phyloP scores from a whole-genome alignment of 805 yeast genomes.

The Cyberlindnera xylosilytica region DNA sequence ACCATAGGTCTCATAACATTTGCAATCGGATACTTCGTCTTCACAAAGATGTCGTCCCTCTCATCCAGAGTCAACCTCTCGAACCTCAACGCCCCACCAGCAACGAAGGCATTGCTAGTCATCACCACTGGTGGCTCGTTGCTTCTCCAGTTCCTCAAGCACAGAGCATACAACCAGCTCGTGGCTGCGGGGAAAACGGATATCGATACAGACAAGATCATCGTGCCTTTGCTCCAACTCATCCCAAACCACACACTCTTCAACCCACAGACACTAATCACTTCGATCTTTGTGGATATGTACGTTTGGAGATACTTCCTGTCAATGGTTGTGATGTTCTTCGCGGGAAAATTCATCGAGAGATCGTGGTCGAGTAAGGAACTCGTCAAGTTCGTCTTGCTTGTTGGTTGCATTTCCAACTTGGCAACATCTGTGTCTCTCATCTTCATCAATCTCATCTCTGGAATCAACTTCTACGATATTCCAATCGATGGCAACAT shows the following conservation, averaged over 20 bases:
- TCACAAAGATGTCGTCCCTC: slow-evolving; percentile 23
- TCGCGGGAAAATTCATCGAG: slow-evolving; percentile 68
- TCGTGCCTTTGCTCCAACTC: slow-evolving; percentile 59
- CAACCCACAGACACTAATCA: slow-evolving; percentile 62
- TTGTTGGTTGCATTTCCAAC: slow-evolving; percentile 54
- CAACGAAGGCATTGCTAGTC: slow-evolving; percentile 43
- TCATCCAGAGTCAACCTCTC: slow-evolving; percentile 19
- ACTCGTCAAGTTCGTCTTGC: slow-evolving; percentile 43
- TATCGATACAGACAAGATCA: slow-evolving; percentile 38
- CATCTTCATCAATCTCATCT: slow-evolving; percentile 25
- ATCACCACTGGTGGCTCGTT: slow-evolving; percentile 39
- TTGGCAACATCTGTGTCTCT: slow-evolving; percentile 31
- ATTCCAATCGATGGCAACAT: slow-evolving; percentile 51
- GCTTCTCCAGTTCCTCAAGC: slow-evolving; percentile 40
- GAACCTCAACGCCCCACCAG: slow-evolving; percentile 37
- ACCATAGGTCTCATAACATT: slow-evolving; percentile 25
- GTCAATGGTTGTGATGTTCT: slow-evolving; percentile 45
- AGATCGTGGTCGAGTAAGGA: slow-evolving; percentile 60
- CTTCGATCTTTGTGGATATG: slow-evolving; percentile 64
- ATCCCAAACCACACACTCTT: slow-evolving; percentile 54
- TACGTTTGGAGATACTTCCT: slow-evolving; percentile 43
- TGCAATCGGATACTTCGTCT: slow-evolving; percentile 23
- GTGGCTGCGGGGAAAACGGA: slow-evolving; percentile 21
- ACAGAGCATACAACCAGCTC: slow-evolving; percentile 31
- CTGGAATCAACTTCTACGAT: slow-evolving; percentile 29